phyloP scores from a whole-genome alignment of 345 rosid species.

The Eucalyptus sideroxylon region DNA sequence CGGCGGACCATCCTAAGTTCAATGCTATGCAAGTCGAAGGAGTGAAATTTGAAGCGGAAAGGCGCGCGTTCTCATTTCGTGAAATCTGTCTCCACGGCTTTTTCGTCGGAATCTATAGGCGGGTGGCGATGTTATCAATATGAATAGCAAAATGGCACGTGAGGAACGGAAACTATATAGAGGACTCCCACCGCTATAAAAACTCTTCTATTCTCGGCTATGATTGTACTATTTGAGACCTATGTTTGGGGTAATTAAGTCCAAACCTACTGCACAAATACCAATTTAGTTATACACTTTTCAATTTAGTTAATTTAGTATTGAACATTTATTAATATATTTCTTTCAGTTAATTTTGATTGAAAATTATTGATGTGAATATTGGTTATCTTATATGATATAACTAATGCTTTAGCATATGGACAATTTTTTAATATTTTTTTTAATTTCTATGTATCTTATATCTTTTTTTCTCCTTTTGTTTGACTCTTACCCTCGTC shows the following conservation, averaged over 20 bases:
- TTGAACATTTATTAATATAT: accelerated
- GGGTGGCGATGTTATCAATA: background rate
- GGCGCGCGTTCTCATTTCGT: background rate
- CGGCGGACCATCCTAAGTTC: background rate
- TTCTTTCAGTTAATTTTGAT: accelerated
- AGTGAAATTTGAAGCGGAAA: background rate
- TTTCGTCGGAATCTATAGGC: background rate
- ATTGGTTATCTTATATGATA: accelerated
- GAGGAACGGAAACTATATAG: background rate
- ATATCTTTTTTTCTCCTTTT: no score
- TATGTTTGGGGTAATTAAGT: background rate
- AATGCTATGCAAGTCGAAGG: background rate
- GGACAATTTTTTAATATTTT: no score
- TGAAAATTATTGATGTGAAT: accelerated
- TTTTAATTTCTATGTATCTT: no score
- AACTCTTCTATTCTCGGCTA: background rate
- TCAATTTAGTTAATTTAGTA: no score
- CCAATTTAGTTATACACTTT: background rate
- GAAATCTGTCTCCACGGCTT: background rate
- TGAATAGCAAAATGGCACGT: background rate
- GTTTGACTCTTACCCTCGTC: no score
- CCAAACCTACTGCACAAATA: background rate
- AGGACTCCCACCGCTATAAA: background rate
- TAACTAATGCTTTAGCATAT: accelerated
- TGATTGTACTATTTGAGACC: background rate